A percentile compares a stretch with the other conserved stretches of the same genome.
Evolutionary conservation across 2,329 filamentous ascomycete genomes (phyloP).

Genomic region (Pseudovirgaria hyperparasitica): DNA sequence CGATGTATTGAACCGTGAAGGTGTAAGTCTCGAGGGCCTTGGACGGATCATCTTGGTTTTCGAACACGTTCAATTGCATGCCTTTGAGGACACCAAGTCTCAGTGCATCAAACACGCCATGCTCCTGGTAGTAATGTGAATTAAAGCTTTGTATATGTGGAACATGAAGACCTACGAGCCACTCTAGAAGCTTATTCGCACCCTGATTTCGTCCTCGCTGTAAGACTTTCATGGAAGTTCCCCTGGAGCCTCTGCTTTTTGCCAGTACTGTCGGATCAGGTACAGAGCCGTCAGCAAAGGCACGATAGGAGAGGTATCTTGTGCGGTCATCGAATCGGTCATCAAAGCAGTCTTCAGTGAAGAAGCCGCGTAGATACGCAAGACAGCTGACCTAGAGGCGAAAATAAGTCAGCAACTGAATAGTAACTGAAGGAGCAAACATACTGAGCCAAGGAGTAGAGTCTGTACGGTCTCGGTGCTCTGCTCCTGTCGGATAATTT

Average conservation of each 20-base stretch:
- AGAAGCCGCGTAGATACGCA: slow-evolving; percentile 18
- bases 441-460: slow-evolving; percentile 33
- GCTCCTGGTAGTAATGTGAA: slow-evolving; percentile 28
- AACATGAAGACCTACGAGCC: slow-evolving; percentile 26
- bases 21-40: slow-evolving; percentile 38
- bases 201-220: slow-evolving; percentile 25
- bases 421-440: slow-evolving; percentile 7
- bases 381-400: slow-evolving; percentile 19
- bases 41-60: slow-evolving; percentile 21
- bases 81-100: slow-evolving; percentile 28
- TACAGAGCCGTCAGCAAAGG: neutral
- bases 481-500: slow-evolving; percentile 25
- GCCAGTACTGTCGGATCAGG: too few relatives aligned
- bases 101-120: slow-evolving; percentile 35
- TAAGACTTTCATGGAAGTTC: slow-evolving; percentile 27
- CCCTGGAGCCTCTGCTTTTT: slow-evolving; percentile 7
- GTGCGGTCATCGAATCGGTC: slow-evolving; percentile 11
- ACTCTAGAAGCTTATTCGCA: slow-evolving; percentile 32
- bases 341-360: slow-evolving; percentile 19
- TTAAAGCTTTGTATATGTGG: neutral
- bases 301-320: slow-evolving; percentile 12
- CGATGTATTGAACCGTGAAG: slow-evolving; percentile 33
- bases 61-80: slow-evolving; percentile 34
- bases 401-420: slow-evolving; percentile 3
- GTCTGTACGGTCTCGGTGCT: slow-evolving; percentile 36